Evolutionary conservation across 345 rosid genomes (phyloP), one percentile per base, ranked within the genome.

Genomic region (Hibiscus trionum): DNA sequence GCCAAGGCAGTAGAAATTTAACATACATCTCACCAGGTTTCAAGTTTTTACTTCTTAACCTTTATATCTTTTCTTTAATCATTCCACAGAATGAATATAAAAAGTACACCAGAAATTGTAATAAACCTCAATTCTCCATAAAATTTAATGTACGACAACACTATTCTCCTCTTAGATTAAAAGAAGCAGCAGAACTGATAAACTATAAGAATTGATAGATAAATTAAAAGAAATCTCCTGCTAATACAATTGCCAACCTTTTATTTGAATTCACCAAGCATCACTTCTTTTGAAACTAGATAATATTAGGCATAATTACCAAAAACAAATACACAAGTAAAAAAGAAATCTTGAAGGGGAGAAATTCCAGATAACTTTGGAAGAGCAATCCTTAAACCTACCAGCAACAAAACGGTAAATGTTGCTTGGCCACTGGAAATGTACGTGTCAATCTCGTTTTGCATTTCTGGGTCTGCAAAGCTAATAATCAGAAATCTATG

Each of bases 381-480:
- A 49, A 27, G 35, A 66, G 50, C 3, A 6, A 5, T 66, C 6
- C 3, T 46, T 66, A 27, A 6, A 80, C 88, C 71, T 80, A 93
- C 98, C 86, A 93, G 86, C 76, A 88, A 79, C 61, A 78, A 83
- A 42, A 91, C 83, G 26, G 76, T 86, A 64, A 91, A 93, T 75
- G 73, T 73, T 49, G 98, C 96, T 77, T 83, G 89, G 74, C 95
- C 93, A 74, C 80, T 75, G 35, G 97, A 82, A 46, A 91, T 81
- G 75, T 79, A 77, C 0, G 64, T 73, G 72, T 88, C 86, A 68
- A 91, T 91, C 80, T 90, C 91, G 70, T 70, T 75, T 76, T 91
- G 96, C 98, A 93, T 93, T 15, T 85, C 88, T 57, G 80, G 79
- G 73, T 90, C 98, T 93, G 84, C 74, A 83, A 74, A 37, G 77